Base-by-base conservation (phyloP, 2,329 filamentous ascomycete species). In the Fusarium sp. region DNA sequence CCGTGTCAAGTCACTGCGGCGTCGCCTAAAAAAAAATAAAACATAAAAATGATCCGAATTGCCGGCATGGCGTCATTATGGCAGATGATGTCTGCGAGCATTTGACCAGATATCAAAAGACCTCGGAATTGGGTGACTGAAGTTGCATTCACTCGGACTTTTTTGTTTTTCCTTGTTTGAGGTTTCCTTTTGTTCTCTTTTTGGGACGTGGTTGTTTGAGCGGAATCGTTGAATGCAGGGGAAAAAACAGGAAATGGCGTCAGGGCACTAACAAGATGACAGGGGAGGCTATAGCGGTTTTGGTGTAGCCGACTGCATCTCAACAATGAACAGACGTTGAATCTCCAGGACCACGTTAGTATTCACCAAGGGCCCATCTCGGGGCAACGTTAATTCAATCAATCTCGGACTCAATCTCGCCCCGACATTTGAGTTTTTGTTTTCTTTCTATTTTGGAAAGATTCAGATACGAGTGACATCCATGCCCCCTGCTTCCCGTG, bases 171-270 rank as follows among this genome's bases (percentile, higher is more conserved):
- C n/a, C 35, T 33, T 54, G 39, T 61, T 61, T 47, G 22, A 27
- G 33, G 33, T 56, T 56, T 41, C 47, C 33, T 63, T 46, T 56
- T 63, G n/a, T 45, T 62, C 44, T 54, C 39, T n/a, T 35, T 53
- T 38, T 3, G 22, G 29, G 49, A 25, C 18, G 1, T 29, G 41
- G 20, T 56, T 56, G 31, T 66, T 66, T 66, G 58, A 58, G 36
- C 38, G 14, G 49, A 53, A 39, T 39, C 9, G 31, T 29, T 27
- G 39, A 47, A 68, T 68, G 64, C 65, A 68, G 65, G 65, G 42
- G 49, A 20, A 47, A 61, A 63, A 68, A 64, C 65, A 69, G 57
- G 65, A 68, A 57, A 69, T 68, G 65, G 65, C 65, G 65, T 68
- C 65, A 68, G 56, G 50, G 65, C 65, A 52, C 65, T 42, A 64